Conservation (phyloP, 2,329 filamentous ascomycete species). For the Myotisia sp. region DNA sequence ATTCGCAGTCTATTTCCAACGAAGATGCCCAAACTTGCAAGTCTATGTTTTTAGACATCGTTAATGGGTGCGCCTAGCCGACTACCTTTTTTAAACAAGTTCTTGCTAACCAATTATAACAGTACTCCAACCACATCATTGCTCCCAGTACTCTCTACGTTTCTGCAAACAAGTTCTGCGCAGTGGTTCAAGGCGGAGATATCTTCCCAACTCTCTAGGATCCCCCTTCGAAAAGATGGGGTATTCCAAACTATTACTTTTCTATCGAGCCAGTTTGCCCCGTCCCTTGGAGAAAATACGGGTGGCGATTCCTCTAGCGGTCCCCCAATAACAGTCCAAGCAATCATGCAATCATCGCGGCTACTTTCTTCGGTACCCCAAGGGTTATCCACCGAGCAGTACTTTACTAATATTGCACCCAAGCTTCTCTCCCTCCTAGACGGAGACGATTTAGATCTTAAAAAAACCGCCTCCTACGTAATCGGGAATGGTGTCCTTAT, state of each 20-base stretch:
- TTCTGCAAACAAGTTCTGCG: constrained; percentile 24
- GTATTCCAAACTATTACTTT: constrained; percentile 31
- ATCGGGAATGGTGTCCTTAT: constrained; percentile 31
- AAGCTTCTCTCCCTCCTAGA: constrained; percentile 29
- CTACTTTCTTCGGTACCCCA: constrained; percentile 30
- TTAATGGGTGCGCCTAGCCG: constrained; percentile 21
- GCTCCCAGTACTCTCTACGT: constrained; percentile 24
- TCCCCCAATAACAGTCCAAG: constrained; percentile 29
- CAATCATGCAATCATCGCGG: constrained; percentile 31
- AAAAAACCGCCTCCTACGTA: constrained; percentile 29
- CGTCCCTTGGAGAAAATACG: constrained; percentile 24
- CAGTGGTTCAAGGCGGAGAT: constrained; percentile 28
- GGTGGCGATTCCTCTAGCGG: constrained; percentile 20
- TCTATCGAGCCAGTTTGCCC: constrained; percentile 29
- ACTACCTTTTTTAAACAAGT: background rate
- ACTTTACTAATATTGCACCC: constrained; percentile 27
- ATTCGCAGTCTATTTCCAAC: constrained; percentile 16
- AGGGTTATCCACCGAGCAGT: constrained; percentile 21
- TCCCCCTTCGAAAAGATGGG: constrained; percentile 28
- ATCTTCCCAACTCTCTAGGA: constrained; percentile 24
- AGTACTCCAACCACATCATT: constrained; percentile 22
- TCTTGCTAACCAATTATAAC: background rate
- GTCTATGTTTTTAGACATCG: constrained; percentile 17
- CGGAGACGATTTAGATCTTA: constrained; percentile 26
- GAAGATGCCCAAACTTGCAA: constrained; percentile 14